Evolutionary conservation across 768 basidiomycete species (phyloP).

Genomic region (Suillus paluster): DNA sequence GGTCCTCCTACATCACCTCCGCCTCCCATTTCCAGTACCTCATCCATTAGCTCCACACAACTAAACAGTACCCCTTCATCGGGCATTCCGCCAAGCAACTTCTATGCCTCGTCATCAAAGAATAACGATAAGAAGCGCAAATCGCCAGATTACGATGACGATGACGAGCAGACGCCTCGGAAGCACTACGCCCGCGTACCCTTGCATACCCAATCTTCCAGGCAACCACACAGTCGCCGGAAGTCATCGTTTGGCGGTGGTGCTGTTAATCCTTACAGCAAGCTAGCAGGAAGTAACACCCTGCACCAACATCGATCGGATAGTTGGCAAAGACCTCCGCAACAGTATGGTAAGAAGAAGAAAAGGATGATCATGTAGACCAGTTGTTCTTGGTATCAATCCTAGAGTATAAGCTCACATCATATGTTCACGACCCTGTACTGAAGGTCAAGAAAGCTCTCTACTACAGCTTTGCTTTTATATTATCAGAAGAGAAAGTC

Average conservation of each 20-base stretch:
- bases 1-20: conserved; percentile 36
- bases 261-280: conserved; percentile 39
- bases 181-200: conserved; percentile 26
- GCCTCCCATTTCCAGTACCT: conserved; percentile 33
- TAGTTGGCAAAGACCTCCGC: conserved; percentile 21
- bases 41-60: conserved; percentile 20
- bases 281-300: conserved; percentile 40
- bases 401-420: background rate
- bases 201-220: conserved; percentile 28
- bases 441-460: conserved; percentile 5
- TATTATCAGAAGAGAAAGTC: conserved; percentile 31
- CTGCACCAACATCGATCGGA: conserved; percentile 29
- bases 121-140: conserved; percentile 46
- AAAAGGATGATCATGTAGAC: conserved; percentile 42
- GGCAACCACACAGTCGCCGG: conserved; percentile 23
- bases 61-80: conserved; percentile 25
- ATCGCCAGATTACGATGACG: conserved; percentile 37
- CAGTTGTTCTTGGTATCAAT: conserved; percentile 11
- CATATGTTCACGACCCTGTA: background rate
- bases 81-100: conserved; percentile 39
- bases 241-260: conserved; percentile 37
- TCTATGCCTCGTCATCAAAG: conserved; percentile 40
- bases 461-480: conserved; percentile 56
- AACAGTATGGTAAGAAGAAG: conserved; percentile 37
- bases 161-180: conserved; percentile 23